Percentiles rank a stretch among this genome's conserved stretches.
Evolutionary conservation across 495 filamentous ascomycete genomes (phyloP).

Genomic region (Lasiosphaeria miniovina): DNA sequence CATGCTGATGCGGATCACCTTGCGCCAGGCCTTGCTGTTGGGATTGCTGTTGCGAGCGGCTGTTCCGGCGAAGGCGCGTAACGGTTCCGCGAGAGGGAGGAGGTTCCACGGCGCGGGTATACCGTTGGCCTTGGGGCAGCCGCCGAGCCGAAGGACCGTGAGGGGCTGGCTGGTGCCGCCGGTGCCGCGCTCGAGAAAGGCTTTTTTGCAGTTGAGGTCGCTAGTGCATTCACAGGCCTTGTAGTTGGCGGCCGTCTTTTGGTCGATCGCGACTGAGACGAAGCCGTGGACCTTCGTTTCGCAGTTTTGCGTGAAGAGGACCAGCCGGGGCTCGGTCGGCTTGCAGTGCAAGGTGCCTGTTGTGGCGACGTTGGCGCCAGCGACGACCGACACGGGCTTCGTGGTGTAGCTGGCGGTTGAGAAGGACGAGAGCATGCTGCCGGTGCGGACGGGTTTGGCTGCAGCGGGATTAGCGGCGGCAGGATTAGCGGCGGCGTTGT

Average conservation of each 20-base stretch:
- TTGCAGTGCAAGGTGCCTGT: conserved; percentile 9
- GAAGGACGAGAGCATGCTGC: background rate
- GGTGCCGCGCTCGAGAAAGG: background rate
- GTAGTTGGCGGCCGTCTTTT: conserved; percentile 3
- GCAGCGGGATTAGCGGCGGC: background rate
- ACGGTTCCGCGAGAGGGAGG: background rate
- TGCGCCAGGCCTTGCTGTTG: background rate
- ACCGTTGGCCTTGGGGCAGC: background rate
- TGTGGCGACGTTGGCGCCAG: background rate
- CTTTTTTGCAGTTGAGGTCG: background rate
- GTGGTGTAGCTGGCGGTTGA: background rate
- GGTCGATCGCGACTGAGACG: conserved; percentile 3
- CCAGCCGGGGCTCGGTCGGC: conserved; percentile 10
- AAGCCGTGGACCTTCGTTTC: background rate
- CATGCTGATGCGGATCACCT: conserved; percentile 8
- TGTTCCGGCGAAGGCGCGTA: background rate
- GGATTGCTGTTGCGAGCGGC: background rate
- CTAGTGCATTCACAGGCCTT: conserved; percentile 2
- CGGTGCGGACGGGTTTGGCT: background rate
- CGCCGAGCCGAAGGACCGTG: background rate
- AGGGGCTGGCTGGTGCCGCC: background rate
- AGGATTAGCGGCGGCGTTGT: background rate
- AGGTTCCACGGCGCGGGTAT: background rate
- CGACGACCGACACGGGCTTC: conserved; percentile 3
- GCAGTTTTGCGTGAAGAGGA: conserved; percentile 11